phyloP scores from a whole-genome alignment of 1,284 basidiomycete species.

The Ganoderma sinense region DNA sequence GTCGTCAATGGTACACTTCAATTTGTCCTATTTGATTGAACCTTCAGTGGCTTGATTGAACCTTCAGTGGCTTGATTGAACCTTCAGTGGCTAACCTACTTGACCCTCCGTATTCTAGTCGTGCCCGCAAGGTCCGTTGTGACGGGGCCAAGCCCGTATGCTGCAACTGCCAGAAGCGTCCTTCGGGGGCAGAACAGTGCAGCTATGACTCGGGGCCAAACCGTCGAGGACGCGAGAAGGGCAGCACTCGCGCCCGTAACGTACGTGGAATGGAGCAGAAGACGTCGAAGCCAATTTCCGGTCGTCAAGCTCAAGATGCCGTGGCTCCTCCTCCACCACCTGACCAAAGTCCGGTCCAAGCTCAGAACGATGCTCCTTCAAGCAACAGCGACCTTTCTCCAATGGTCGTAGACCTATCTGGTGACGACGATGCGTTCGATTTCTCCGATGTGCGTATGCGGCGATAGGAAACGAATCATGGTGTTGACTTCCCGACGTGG shows the following conservation, averaged over 20 bases:
- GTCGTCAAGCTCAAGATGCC: not conserved
- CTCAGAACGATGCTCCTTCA: not conserved
- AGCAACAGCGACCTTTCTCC: not conserved
- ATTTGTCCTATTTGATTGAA: not conserved
- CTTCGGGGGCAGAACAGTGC: constrained; percentile 43
- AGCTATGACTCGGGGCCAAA: constrained; percentile 72
- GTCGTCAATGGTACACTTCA: constrained; percentile 34
- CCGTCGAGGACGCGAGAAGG: constrained; percentile 77
- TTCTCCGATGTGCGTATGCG: constrained; percentile 11
- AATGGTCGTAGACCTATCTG: not conserved
- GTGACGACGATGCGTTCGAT: not conserved
- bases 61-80: not conserved
- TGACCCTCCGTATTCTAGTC: constrained; percentile 47
- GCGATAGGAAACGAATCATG: not conserved
- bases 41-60: not conserved
- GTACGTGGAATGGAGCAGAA: not conserved
- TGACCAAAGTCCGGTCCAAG: not conserved
- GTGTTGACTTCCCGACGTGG: not conserved
- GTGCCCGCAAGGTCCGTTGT: constrained; percentile 78
- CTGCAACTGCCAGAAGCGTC: constrained; percentile 66
- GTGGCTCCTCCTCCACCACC: not conserved
- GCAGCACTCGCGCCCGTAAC: constrained; percentile 64
- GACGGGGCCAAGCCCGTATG: constrained; percentile 79
- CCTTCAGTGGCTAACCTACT: not conserved
- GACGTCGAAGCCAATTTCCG: constrained; percentile 11